These are phyloP conservation scores for Mucor indicus DNA, from an alignment of 371 early-diverging fungal species.

Conservation along the genomic window DNA sequence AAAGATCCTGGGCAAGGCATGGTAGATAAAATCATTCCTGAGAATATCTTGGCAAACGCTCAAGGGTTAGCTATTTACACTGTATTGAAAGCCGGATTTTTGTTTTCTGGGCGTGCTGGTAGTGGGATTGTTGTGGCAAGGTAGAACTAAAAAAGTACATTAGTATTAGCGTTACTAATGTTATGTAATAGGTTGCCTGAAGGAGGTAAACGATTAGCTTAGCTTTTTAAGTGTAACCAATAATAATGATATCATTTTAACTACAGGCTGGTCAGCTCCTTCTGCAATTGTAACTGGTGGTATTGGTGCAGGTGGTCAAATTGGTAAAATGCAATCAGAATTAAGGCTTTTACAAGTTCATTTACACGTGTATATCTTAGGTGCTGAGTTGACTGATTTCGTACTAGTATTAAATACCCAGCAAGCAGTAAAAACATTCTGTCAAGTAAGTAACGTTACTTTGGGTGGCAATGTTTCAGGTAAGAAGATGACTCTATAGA, in stretches of 20 bases:
- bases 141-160: constrained; percentile 15
- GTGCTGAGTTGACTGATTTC: constrained; percentile 94
- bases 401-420: constrained; percentile 88
- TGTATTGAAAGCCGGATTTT: constrained; percentile 90
- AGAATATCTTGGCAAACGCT: constrained; percentile 68
- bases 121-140: constrained; percentile 90
- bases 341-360: not conserved
- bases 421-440: constrained; percentile 88
- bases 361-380: too few species aligned
- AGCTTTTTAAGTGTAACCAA: not conserved
- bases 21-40: constrained; percentile 78
- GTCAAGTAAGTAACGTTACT: constrained; percentile 90
- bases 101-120: constrained; percentile 91
- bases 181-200: constrained; percentile 33
- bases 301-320: constrained; percentile 91
- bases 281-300: constrained; percentile 77
- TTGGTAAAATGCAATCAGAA: constrained; percentile 41
- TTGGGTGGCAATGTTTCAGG: constrained; percentile 86
- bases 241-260: constrained; percentile 2
- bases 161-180: not conserved
- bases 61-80: constrained; percentile 92
- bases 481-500: constrained; percentile 16
- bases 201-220: constrained; percentile 24
- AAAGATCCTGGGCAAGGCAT: constrained; percentile 63
- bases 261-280: constrained; percentile 74